phyloP scores from a whole-genome alignment of 805 yeast genomes.

The Kluyveromyces lactis region DNA sequence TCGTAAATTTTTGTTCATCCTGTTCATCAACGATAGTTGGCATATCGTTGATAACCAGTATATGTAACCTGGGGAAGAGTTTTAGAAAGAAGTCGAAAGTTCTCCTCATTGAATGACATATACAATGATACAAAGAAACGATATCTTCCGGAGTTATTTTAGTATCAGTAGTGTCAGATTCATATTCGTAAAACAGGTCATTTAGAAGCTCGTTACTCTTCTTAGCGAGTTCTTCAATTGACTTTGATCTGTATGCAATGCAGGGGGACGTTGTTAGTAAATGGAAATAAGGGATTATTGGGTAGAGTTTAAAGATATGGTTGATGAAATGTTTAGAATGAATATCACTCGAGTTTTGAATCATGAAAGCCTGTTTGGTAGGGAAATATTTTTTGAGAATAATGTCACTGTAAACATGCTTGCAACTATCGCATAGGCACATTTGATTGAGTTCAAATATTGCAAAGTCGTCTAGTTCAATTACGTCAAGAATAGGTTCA shows the following conservation, averaged over 20 bases:
- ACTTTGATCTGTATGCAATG: conserved; percentile 28
- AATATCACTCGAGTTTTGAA: conserved; percentile 16
- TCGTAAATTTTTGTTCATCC: conserved; percentile 21
- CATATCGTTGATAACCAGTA: conserved; percentile 28
- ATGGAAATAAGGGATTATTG: conserved; percentile 31
- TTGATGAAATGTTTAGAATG: conserved; percentile 23
- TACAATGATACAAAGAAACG: conserved; percentile 24
- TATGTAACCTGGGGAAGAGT: conserved; percentile 24
- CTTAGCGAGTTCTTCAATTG: conserved; percentile 18
- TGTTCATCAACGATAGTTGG: conserved; percentile 25
- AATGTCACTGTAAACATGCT: conserved; percentile 19
- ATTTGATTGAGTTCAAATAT: conserved; percentile 13
- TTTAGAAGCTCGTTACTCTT: conserved; percentile 19
- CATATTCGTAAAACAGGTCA: conserved; percentile 5
- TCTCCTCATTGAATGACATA: conserved; percentile 28
- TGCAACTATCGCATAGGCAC: conserved; percentile 24
- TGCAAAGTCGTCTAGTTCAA: conserved; percentile 17
- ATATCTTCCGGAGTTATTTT: conserved; percentile 22
- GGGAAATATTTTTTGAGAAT: conserved; percentile 27
- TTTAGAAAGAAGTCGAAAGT: conserved; percentile 27
- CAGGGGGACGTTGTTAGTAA: conserved; percentile 30
- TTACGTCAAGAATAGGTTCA: conserved; percentile 13
- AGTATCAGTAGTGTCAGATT: conserved; percentile 9
- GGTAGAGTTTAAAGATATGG: conserved; percentile 24
- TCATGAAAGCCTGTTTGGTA: conserved; percentile 14